phyloP scores from a whole-genome alignment of 352 stramenopile species.

The Pythium aristosporum region DNA sequence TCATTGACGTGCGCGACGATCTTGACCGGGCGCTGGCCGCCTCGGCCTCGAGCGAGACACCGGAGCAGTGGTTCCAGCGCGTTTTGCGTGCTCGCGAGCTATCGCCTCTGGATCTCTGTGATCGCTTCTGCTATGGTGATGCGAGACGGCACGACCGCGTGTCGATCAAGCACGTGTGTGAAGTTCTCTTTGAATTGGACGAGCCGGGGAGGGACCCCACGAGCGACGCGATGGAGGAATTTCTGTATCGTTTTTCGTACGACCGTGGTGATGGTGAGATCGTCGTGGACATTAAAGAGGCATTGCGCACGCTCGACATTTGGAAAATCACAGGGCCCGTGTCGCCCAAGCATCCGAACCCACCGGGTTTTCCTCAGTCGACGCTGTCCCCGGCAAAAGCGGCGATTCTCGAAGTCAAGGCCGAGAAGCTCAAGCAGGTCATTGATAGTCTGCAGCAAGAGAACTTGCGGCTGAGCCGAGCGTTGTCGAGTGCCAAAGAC shows the following conservation, averaged over 20 bases:
- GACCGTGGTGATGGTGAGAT: slow-evolving; percentile 36
- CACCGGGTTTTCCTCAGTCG: background rate
- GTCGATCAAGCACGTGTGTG: slow-evolving; percentile 45
- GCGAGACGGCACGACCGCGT: slow-evolving; percentile 38
- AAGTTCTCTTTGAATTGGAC: slow-evolving; percentile 53
- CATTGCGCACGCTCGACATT: slow-evolving; percentile 54
- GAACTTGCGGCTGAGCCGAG: slow-evolving; percentile 44
- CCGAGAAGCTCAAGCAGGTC: slow-evolving; percentile 39
- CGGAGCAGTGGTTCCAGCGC: slow-evolving; percentile 54
- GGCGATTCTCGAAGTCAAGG: slow-evolving; percentile 38
- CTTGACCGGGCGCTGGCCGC: slow-evolving; percentile 8
- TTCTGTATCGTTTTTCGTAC: slow-evolving; percentile 53
- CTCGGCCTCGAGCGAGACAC: slow-evolving; percentile 23
- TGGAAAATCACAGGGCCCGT: slow-evolving; percentile 32
- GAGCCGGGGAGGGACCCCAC: slow-evolving; percentile 45
- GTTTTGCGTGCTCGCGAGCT: slow-evolving; percentile 43
- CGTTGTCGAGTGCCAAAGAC: slow-evolving; percentile 22
- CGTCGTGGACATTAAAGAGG: slow-evolving; percentile 54
- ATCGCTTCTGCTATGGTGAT: slow-evolving; percentile 51
- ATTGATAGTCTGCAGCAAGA: slow-evolving; percentile 44
- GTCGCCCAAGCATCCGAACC: slow-evolving; percentile 1
- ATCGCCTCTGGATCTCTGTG: slow-evolving; percentile 54
- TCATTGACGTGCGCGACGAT: slow-evolving; percentile 23
- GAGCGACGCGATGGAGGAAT: slow-evolving; percentile 58
- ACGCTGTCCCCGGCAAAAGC: slow-evolving; percentile 25